These are phyloP conservation scores for Orbilia oligospora DNA, from an alignment of 2,329 filamentous ascomycete genomes.

Conservation along the genomic window DNA sequence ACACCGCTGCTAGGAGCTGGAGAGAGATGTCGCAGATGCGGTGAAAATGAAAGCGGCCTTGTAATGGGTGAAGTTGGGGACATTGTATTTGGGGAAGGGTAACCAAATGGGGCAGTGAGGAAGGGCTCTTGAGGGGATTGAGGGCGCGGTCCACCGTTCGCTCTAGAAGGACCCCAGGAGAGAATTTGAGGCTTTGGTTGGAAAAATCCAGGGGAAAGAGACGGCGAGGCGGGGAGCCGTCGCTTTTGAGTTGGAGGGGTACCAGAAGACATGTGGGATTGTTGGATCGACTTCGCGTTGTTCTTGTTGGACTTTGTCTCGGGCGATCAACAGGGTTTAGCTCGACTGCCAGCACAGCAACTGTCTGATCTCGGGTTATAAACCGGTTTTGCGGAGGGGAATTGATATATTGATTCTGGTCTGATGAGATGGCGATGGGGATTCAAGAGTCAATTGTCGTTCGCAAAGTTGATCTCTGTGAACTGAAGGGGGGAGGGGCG, in stretches of 20 bases:
- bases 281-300: constrained; percentile 43
- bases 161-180: constrained; percentile 39
- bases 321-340: constrained; percentile 39
- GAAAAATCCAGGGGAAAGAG: constrained; percentile 51
- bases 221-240: constrained; percentile 49
- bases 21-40: constrained; percentile 56
- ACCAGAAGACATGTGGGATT: constrained; percentile 35
- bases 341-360: constrained; percentile 39
- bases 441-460: constrained; percentile 23
- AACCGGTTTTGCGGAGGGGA: constrained; percentile 47
- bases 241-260: constrained; percentile 54
- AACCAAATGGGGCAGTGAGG: constrained; percentile 42
- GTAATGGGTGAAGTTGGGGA: constrained; percentile 47
- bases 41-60: constrained; percentile 54
- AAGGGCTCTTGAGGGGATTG: constrained; percentile 56
- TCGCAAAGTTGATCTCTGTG: constrained; percentile 6
- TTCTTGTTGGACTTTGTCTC: constrained; percentile 43
- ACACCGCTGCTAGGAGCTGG: constrained; percentile 55
- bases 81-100: constrained; percentile 52
- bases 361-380: constrained; percentile 43
- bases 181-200: constrained; percentile 43
- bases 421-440: constrained; percentile 31
- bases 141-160: constrained; percentile 32
- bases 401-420: background rate
- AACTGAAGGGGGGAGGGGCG: background rate